Base-by-base conservation (phyloP, 2,329 filamentous ascomycete genomes). In the Eutypa lata region DNA sequence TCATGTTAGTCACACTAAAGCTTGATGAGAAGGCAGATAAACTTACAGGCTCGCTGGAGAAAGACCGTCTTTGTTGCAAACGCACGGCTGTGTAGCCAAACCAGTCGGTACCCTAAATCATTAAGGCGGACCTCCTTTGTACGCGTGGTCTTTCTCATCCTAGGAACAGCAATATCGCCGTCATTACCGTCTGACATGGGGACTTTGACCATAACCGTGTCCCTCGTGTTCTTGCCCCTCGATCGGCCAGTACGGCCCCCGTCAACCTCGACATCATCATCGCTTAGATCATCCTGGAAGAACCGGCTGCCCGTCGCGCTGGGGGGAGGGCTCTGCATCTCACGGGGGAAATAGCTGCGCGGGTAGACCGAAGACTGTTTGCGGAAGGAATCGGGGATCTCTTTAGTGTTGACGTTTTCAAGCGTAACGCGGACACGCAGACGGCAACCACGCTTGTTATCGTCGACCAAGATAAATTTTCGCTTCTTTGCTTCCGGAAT, bases 381-480 rank as follows among this genome's bases (percentile, higher is more conserved):
- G 60, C 93, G 89, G 75, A 96, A 97, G 16, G 90, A 94, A 70
- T 97, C 93, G 1, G 93, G 93, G 66, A 97, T 96, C 72, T 97
- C 93, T 65, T 92, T 88, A 76, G 94, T 95, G 68, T 97, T 89
- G 62, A 97, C 91, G 44, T 87, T 86, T 66, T 97, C 91, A n/a
- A 99, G 84, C 57, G 89, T 94, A 49, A 97, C 92, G 56, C 92
- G 88, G 45, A 97, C 92, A 16, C 93, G 87, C 2, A 97, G 86
- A 42, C 91, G 84, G 48, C 84, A 87, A 49, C 88, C 88, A 35
- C 90, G 87, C 57, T 91, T 88, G 49, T 84, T 86, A 69, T 97
- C 93, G 60, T 97, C 92, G 26, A 97, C 91, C 10, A 97, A 83
- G 61, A 97, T 96, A 71, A 97, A 97, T 72, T 97, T 97, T 68